phyloP scores from a whole-genome alignment of 176 grass and related monocot species.

The Aegilops sharonensis region DNA sequence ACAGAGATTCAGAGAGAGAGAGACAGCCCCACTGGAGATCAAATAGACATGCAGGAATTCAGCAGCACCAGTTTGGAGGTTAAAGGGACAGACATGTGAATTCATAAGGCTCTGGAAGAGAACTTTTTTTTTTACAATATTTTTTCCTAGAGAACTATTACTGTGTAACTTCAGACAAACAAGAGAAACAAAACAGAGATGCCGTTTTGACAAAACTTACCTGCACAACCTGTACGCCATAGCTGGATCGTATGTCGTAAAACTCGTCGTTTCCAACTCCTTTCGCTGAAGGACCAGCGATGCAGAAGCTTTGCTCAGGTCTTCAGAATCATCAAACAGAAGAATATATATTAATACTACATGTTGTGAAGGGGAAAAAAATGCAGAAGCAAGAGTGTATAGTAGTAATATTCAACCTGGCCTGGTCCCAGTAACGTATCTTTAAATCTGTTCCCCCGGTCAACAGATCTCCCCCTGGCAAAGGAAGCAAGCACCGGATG shows the following conservation, averaged over 20 bases:
- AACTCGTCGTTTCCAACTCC: slow-evolving; percentile 64
- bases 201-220: slow-evolving; percentile 24
- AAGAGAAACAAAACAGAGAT: background rate
- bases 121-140: too few species aligned
- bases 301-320: slow-evolving; percentile 89
- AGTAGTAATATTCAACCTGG: slow-evolving; percentile 53
- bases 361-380: background rate
- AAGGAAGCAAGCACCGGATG: slow-evolving; percentile 84
- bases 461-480: slow-evolving; percentile 79
- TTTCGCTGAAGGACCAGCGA: slow-evolving; percentile 80
- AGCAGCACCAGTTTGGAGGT: background rate
- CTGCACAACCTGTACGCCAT: slow-evolving; percentile 93
- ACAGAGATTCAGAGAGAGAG: background rate
- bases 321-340: slow-evolving; percentile 51
- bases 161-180: background rate
- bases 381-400: background rate
- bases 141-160: too few species aligned
- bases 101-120: background rate
- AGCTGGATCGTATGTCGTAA: slow-evolving; percentile 93
- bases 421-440: slow-evolving; percentile 97
- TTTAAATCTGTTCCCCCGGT: slow-evolving; percentile 86
- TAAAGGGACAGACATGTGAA: background rate
- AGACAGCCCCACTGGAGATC: background rate
- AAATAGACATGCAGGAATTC: background rate
- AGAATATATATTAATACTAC: background rate